Percentiles rank a stretch among this genome's conserved stretches.
Evolutionary conservation across 345 rosid genomes (phyloP).

Genomic region (Acer saccharum): DNA sequence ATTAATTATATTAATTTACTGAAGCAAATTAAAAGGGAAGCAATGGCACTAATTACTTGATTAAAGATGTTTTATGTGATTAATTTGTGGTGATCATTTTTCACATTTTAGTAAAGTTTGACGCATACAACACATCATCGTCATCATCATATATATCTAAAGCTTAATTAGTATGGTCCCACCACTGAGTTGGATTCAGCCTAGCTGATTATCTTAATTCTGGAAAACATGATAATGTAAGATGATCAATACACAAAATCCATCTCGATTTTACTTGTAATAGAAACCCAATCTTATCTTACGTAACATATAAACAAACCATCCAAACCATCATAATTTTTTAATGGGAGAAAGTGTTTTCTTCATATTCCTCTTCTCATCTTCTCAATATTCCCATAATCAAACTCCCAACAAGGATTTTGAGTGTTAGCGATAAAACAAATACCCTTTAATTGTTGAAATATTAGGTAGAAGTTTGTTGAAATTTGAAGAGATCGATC

Average conservation of each 20-base stretch:
- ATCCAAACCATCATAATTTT: not conserved
- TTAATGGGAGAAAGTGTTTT: too few species aligned
- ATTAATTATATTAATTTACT: not conserved
- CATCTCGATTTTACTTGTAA: slow-evolving; percentile 5
- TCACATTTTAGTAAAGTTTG: slow-evolving; percentile 8
- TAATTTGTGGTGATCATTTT: not conserved
- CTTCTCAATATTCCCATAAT: too few species aligned
- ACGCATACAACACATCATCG: not conserved
- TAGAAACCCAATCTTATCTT: not conserved
- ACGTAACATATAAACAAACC: not conserved
- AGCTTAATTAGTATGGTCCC: not conserved
- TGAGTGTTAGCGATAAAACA: too few species aligned
- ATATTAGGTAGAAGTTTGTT: too few species aligned
- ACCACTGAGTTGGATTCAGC: slow-evolving; percentile 20
- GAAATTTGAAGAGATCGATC: too few species aligned
- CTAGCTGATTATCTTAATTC: not conserved
- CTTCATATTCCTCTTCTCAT: too few species aligned
- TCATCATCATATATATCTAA: not conserved
- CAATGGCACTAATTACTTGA: not conserved
- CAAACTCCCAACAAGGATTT: too few species aligned
- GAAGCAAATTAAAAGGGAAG: not conserved
- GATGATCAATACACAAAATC: slow-evolving; percentile 14
- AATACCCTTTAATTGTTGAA: too few species aligned
- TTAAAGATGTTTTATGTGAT: not conserved
- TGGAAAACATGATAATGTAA: slow-evolving; percentile 16